Conservation (phyloP, 306 rosid genomes). For the Abrus precatorius region DNA sequence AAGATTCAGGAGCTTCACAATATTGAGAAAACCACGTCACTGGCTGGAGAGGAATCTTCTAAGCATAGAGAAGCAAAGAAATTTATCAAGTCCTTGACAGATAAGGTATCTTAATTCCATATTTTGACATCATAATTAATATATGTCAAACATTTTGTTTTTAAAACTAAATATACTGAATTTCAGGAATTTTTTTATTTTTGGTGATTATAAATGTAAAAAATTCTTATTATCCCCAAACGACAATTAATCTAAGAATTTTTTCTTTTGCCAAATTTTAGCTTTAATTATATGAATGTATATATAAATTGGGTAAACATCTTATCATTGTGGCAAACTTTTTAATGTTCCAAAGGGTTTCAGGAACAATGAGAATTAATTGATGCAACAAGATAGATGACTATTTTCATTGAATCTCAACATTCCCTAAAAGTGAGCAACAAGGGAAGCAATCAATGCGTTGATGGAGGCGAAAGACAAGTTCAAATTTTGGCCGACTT, state of each 20-base stretch:
- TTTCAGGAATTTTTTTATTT: not conserved
- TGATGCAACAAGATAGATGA: slow-evolving; percentile 2
- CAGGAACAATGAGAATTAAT: not conserved
- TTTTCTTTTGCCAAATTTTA: not conserved
- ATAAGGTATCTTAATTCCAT: slow-evolving; percentile 67
- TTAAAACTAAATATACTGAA: not conserved
- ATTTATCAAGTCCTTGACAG: slow-evolving; percentile 65
- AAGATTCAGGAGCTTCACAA: slow-evolving; percentile 66
- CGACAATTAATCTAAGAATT: not conserved
- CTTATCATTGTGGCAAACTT: not conserved
- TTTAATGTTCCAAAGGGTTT: not conserved
- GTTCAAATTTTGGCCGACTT: not conserved
- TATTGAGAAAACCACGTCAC: slow-evolving; percentile 55
- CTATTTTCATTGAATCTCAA: not conserved
- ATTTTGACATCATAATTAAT: not conserved
- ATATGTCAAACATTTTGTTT: not conserved
- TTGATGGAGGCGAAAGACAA: not conserved
- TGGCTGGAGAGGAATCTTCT: slow-evolving; percentile 68
- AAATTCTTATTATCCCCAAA: not conserved
- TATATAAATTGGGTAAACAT: not conserved
- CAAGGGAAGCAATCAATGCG: not conserved
- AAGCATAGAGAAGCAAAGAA: slow-evolving; percentile 63
- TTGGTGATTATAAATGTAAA: not conserved
- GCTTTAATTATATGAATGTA: not conserved
- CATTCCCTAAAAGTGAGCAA: slow-evolving; percentile 1